Conservation (phyloP, 306 rosid genomes). For the Trifolium subterraneum region DNA sequence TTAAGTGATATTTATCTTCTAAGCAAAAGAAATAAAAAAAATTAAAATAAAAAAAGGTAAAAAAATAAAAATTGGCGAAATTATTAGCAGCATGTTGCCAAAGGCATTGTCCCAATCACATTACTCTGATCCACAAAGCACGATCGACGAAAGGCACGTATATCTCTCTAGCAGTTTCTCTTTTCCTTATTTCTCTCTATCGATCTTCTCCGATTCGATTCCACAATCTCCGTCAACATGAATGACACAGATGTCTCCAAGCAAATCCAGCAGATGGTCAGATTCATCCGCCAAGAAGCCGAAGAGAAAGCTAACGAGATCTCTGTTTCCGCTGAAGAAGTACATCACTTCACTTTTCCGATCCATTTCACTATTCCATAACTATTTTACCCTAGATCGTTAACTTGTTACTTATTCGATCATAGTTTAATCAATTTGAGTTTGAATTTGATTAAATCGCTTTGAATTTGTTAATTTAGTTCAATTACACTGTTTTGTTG, state of each 20-base stretch:
- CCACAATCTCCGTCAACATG: slow-evolving; percentile 53
- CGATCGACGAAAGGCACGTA: slow-evolving; percentile 33
- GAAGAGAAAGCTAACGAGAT: slow-evolving; percentile 99
- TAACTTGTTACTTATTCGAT: neutral
- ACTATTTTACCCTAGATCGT: neutral
- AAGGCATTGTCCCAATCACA: slow-evolving; percentile 13
- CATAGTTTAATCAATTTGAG: neutral
- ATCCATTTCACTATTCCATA: neutral
- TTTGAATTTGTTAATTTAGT: slow-evolving; percentile 3
- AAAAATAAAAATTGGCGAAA: too few relatives aligned
- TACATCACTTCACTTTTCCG: slow-evolving; percentile 38
- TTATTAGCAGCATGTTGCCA: neutral
- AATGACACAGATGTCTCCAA: slow-evolving; percentile 94
- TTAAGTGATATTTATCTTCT: too few relatives aligned
- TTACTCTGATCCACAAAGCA: slow-evolving; percentile 33
- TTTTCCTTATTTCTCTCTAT: neutral
- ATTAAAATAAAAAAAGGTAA: too few relatives aligned
- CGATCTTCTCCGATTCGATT: slow-evolving; percentile 58
- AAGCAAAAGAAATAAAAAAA: too few relatives aligned
- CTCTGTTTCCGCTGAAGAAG: slow-evolving; percentile 98
- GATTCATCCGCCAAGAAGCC: slow-evolving; percentile 97
- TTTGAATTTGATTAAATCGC: neutral
- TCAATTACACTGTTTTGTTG: neutral
- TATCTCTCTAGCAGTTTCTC: neutral
- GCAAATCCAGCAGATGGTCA: slow-evolving; percentile 99